Percentiles rank a stretch among this genome's conserved stretches.
Conservation (phyloP, 1,284 basidiomycete species). For the Cryptococcus sp. region DNA sequence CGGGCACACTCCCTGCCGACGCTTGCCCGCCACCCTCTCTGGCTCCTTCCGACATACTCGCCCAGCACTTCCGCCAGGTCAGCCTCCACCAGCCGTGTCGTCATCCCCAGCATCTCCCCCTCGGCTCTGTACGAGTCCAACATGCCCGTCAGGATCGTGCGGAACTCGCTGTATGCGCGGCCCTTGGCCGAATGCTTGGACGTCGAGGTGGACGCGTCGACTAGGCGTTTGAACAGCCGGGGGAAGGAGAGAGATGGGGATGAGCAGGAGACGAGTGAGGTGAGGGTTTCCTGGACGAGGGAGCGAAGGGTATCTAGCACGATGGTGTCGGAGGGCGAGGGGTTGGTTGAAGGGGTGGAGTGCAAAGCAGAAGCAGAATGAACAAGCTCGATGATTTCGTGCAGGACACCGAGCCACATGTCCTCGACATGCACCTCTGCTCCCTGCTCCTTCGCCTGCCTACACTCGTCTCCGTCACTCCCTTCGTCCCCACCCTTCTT, state of each 20-base stretch:
- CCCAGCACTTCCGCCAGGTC: constrained; percentile 76
- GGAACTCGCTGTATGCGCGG: constrained; percentile 82
- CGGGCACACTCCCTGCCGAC: neutral
- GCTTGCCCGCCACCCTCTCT: constrained; percentile 46
- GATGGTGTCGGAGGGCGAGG: neutral
- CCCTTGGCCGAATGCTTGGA: constrained; percentile 29
- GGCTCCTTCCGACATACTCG: constrained; percentile 39
- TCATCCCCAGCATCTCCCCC: constrained; percentile 83
- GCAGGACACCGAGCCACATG: constrained; percentile 83
- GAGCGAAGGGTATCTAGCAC: constrained; percentile 60
- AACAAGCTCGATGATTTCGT: constrained; percentile 73
- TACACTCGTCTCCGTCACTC: neutral
- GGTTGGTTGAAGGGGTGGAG: neutral
- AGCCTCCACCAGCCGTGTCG: constrained; percentile 74
- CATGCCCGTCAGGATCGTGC: constrained; percentile 87
- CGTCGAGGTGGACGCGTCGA: constrained; percentile 54
- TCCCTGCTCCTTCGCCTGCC: neutral
- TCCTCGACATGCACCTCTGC: constrained; percentile 64
- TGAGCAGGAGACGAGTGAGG: constrained; percentile 76
- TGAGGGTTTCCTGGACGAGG: constrained; percentile 81
- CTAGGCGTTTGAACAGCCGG: constrained; percentile 81
- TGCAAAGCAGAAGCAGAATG: constrained; percentile 59
- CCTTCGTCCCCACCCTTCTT: constrained; percentile 2
- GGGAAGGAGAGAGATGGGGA: constrained; percentile 85
- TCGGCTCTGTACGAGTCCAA: constrained; percentile 89